Conservation (phyloP, 1,139 yeast genomes). For the Oligophagozyma castellii region DNA sequence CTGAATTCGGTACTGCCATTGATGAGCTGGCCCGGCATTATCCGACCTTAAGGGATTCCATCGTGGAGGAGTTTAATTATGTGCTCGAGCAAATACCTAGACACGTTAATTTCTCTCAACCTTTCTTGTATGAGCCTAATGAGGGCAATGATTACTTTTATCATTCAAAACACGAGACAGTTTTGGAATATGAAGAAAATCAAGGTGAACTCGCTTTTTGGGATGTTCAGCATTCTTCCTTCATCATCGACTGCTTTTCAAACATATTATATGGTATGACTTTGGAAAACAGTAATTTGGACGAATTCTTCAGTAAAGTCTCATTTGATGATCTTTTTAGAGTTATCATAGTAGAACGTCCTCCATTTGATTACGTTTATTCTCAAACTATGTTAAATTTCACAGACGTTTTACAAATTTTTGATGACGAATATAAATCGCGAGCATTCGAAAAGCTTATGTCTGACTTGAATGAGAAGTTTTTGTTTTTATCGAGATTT, state of each 20-base stretch:
- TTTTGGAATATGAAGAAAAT: conserved; percentile 29
- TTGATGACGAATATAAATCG: conserved; percentile 43
- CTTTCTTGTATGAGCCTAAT: conserved; percentile 32
- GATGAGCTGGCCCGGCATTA: conserved; percentile 82
- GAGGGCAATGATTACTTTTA: conserved; percentile 31
- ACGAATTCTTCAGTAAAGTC: conserved; percentile 30
- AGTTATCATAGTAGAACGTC: conserved; percentile 29
- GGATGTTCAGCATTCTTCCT: conserved; percentile 29
- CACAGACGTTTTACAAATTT: conserved; percentile 38
- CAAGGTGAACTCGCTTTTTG: conserved; percentile 34
- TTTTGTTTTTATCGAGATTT: conserved; percentile 26
- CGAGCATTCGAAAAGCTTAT: conserved; percentile 32
- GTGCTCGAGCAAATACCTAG: conserved; percentile 39
- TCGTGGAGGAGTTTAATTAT: conserved; percentile 37
- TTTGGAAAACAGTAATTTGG: conserved; percentile 30
- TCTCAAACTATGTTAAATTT: conserved; percentile 43
- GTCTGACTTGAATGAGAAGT: conserved; percentile 21
- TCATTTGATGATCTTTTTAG: conserved; percentile 34
- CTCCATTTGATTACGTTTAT: conserved; percentile 47
- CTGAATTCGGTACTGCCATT: conserved; percentile 50
- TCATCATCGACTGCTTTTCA: conserved; percentile 23
- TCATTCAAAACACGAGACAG: conserved; percentile 27
- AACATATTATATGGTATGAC: conserved; percentile 23
- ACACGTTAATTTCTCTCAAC: conserved; percentile 25
- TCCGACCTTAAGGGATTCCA: conserved; percentile 50